Base-by-base conservation (phyloP, 1,284 basidiomycete genomes). In the Meira nashicola region DNA sequence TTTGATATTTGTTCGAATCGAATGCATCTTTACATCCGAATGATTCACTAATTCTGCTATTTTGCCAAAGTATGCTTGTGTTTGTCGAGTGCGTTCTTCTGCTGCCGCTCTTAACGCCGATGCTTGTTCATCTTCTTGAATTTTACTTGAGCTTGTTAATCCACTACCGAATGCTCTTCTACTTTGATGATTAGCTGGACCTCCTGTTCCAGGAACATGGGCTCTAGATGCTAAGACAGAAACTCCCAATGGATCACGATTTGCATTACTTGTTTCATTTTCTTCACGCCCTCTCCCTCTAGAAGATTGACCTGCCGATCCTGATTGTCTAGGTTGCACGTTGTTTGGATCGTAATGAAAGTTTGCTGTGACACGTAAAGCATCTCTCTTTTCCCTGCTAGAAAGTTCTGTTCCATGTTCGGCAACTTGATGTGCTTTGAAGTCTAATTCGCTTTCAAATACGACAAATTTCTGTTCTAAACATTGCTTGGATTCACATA, bases 381-480 rank as follows among this genome's bases (percentile, higher is more conserved):
- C 89, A 49, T 90, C 89, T 59, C 85, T 86, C 60, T 85, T 86
- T 71, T 92, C 90, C 19, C 86, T 83, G 1, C 87, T 80, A 14
- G 84, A 86, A 86, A 95, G 90, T 41, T 87, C 84, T 2, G 85
- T 85, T 10, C 87, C 88, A 71, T 97, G 94, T 71, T 86, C 85
- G 60, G 89, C 86, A 17, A 97, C 86, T 82, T 89, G 88, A 78
- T 98, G 94, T 0, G 88, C 92, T 79, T 94, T 87, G 51, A 96
- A 86, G 75, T 97, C 95, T 38, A 98, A 81, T 39, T 86, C 83
- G 19, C 87, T 87, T 19, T 67, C 86, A 78, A 97, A 98, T 14
- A 98, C 94, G 54, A 97, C 89, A 71, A 97, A 98, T 80, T 95
- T 96, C 71, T 87, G 86, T 15, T 86, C 87, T 40, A 89, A 84